Percentiles rank a stretch among this genome's conserved stretches.
These are phyloP conservation scores for Aegilops bicornis DNA, from an alignment of 176 grass and related monocot genomes.

Conservation along the genomic window DNA sequence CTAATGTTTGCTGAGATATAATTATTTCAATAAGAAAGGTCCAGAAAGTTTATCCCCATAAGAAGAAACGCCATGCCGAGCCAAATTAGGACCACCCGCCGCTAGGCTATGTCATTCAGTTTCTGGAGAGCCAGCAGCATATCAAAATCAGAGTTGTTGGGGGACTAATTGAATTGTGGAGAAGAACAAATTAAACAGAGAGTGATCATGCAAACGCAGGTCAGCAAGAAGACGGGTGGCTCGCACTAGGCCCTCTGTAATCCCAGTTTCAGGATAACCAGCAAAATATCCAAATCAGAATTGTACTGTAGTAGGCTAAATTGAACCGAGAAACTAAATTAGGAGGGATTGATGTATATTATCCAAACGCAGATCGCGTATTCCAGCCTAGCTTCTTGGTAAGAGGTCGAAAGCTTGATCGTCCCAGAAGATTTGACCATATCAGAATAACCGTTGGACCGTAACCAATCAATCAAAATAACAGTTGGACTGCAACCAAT, in stretches of 20 bases:
- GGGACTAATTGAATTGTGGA: neutral
- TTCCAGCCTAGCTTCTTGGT: neutral
- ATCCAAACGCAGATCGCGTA: neutral
- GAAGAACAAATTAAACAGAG: neutral
- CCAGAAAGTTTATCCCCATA: neutral
- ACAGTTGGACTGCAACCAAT: neutral
- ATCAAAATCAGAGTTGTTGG: too few relatives aligned
- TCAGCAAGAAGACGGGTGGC: neutral
- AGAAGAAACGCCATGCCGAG: neutral
- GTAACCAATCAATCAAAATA: neutral
- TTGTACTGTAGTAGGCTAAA: neutral
- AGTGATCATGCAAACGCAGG: slow-evolving; percentile 3
- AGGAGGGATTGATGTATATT: neutral
- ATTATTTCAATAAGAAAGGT: neutral
- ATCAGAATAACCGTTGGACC: neutral
- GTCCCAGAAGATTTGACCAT: neutral
- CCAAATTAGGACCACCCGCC: neutral
- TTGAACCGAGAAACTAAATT: neutral
- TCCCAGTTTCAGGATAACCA: neutral
- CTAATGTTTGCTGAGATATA: neutral
- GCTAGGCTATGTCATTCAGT: neutral
- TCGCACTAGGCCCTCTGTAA: neutral
- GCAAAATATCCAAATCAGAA: neutral
- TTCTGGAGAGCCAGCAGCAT: slow-evolving; percentile 5
- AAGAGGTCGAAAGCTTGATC: too few relatives aligned